phyloP scores from a whole-genome alignment of 768 basidiomycete genomes.

The Psilocybe azurescens region DNA sequence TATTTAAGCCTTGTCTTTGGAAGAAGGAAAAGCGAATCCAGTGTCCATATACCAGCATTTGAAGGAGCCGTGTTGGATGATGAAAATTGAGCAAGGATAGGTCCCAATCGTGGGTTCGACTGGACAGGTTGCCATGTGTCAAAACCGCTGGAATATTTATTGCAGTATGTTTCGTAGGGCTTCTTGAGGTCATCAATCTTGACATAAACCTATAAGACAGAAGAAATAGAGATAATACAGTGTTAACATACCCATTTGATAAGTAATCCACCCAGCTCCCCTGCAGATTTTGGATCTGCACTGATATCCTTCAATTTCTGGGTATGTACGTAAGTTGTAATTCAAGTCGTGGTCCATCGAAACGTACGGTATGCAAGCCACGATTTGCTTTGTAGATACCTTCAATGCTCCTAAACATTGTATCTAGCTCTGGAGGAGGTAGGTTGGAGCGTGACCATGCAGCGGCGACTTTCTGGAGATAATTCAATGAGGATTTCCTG shows the following conservation, averaged over 20 bases:
- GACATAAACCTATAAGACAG: conserved; percentile 19
- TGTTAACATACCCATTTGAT: conserved; percentile 90
- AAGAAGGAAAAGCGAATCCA: conserved; percentile 87
- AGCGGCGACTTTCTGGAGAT: conserved; percentile 86
- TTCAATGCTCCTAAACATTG: conserved; percentile 95
- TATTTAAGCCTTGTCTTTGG: conserved; percentile 87
- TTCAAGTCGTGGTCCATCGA: conserved; percentile 6
- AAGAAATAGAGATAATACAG: conserved; percentile 13
- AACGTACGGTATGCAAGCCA: conserved; percentile 69
- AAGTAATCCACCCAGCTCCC: conserved; percentile 91
- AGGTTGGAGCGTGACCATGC: conserved; percentile 97
- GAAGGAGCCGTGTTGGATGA: conserved; percentile 54
- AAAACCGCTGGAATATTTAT: conserved; percentile 76
- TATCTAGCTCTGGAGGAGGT: conserved; percentile 89
- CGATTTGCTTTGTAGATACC: conserved; percentile 92
- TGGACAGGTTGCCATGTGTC: conserved; percentile 84
- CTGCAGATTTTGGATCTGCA: conserved; percentile 89
- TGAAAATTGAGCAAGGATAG: conserved; percentile 75
- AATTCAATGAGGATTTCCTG: background rate
- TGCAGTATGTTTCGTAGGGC: conserved; percentile 84
- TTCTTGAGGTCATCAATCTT: conserved; percentile 92
- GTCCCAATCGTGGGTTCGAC: conserved; percentile 71
- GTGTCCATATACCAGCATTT: conserved; percentile 67
- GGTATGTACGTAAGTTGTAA: conserved; percentile 21
- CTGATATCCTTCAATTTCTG: conserved; percentile 96